Percentiles rank a stretch among this genome's conserved stretches.
These are phyloP conservation scores for Oryza coarctata DNA, from an alignment of 176 grass and related monocot genomes.

Conservation along the genomic window DNA sequence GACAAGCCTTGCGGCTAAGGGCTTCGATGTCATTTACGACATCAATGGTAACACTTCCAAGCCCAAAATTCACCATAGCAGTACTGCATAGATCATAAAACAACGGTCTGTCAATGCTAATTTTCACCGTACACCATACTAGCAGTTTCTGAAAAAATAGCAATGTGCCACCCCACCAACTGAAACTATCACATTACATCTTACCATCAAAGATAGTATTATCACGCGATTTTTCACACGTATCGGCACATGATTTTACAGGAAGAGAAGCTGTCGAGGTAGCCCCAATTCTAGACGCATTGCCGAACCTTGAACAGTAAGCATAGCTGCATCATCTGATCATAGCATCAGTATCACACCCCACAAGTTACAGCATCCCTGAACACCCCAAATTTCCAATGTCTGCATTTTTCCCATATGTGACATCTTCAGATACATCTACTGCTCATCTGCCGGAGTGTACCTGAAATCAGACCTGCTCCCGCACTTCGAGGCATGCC, in stretches of 20 bases:
- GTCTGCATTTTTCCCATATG: neutral
- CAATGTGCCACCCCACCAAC: neutral
- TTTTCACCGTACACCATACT: neutral
- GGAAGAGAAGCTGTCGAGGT: conserved; percentile 78
- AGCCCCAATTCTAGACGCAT: conserved; percentile 73
- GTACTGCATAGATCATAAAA: neutral
- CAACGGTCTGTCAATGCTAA: neutral
- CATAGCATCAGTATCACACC: neutral
- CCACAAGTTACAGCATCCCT: neutral
- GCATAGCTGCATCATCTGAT: conserved; percentile 3
- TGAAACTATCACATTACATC: neutral
- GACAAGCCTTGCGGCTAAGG: conserved; percentile 70
- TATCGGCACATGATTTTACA: conserved; percentile 34
- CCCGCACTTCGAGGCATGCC: conserved; percentile 79
- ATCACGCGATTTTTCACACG: neutral
- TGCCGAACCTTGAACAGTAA: conserved; percentile 97
- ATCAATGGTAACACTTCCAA: conserved; percentile 63
- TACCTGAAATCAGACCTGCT: conserved; percentile 87
- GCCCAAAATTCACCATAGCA: neutral
- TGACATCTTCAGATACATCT: conserved; percentile 68
- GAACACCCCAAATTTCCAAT: neutral
- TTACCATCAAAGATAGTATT: neutral
- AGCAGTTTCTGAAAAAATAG: neutral
- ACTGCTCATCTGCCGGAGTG: conserved; percentile 94
- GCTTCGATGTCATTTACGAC: conserved; percentile 87